Evolutionary conservation across 495 filamentous ascomycete genomes (phyloP).

Genomic region (Penicillium salamii): DNA sequence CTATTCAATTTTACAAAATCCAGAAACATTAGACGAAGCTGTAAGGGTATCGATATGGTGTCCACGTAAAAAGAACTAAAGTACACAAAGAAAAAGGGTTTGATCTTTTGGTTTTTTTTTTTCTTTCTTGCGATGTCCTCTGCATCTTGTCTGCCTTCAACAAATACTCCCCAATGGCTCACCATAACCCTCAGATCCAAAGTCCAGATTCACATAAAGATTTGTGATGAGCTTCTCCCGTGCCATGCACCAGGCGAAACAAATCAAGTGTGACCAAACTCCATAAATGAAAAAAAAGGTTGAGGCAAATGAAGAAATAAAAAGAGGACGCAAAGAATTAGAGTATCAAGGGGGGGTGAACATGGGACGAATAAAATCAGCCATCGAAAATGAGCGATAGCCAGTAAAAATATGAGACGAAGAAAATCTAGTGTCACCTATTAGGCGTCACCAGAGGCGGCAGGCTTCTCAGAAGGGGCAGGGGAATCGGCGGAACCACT

Average conservation of each 20-base stretch:
- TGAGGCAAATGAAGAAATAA: constrained; percentile 21
- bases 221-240: not conserved
- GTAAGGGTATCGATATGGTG: constrained; percentile 46
- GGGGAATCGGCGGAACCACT: constrained; percentile 42
- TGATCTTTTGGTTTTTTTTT: constrained; percentile 9
- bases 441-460: constrained; percentile 48
- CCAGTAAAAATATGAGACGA: constrained; percentile 10
- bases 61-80: constrained; percentile 26
- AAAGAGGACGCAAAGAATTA: constrained; percentile 26
- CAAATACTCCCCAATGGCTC: constrained; percentile 3
- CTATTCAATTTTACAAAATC: too few species aligned
- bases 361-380: constrained; percentile 6
- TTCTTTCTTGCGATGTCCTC: constrained; percentile 15
- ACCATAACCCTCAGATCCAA: not conserved
- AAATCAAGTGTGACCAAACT: constrained; percentile 12
- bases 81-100: constrained; percentile 25
- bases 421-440: constrained; percentile 13
- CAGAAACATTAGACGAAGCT: constrained; percentile 22
- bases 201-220: not conserved
- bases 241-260: not conserved
- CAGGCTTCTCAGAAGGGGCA: constrained; percentile 50
- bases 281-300: constrained; percentile 13
- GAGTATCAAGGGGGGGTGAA: constrained; percentile 17
- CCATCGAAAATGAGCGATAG: constrained; percentile 7
- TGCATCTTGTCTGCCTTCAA: not conserved